Percentiles rank a stretch among this genome's conserved stretches.
These are phyloP conservation scores for Hypoxylon sp. DNA, from an alignment of 2,329 filamentous ascomycete genomes.

Conservation along the genomic window DNA sequence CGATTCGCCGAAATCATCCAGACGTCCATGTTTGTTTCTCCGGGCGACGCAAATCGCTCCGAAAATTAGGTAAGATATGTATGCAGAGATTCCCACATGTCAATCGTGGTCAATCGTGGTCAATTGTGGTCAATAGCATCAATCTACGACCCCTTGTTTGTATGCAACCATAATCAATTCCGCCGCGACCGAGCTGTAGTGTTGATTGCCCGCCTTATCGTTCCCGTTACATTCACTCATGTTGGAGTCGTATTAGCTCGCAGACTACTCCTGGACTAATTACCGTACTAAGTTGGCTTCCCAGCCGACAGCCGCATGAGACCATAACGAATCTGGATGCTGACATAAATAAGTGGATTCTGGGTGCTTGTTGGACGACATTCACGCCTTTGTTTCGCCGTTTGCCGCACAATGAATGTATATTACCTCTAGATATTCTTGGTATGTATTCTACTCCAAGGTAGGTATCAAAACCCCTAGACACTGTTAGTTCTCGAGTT, in stretches of 20 bases:
- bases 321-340: conserved; percentile 12
- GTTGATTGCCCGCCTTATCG: conserved; percentile 32
- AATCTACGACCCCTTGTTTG: conserved; percentile 16
- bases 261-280: conserved; percentile 35
- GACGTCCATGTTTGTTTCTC: conserved; percentile 42
- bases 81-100: conserved; percentile 3
- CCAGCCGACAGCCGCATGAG: conserved; percentile 29
- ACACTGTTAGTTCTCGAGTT: neutral
- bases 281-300: conserved; percentile 7
- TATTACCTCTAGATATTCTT: neutral
- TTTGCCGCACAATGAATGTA: neutral
- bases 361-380: conserved; percentile 14
- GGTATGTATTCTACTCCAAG: neutral
- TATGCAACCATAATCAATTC: conserved; percentile 38
- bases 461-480: neutral
- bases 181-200: conserved; percentile 34
- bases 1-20: conserved; percentile 36
- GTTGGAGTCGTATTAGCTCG: conserved; percentile 37
- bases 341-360: conserved; percentile 25
- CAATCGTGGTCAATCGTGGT: neutral
- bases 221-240: conserved; percentile 33
- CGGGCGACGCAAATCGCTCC: conserved; percentile 26
- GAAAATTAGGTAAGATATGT: conserved; percentile 30
- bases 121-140: conserved; percentile 18
- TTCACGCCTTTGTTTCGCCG: conserved; percentile 24